These are phyloP conservation scores for Syncephalastrum racemosum DNA, from an alignment of 371 early-diverging fungal species.

Conservation along the genomic window DNA sequence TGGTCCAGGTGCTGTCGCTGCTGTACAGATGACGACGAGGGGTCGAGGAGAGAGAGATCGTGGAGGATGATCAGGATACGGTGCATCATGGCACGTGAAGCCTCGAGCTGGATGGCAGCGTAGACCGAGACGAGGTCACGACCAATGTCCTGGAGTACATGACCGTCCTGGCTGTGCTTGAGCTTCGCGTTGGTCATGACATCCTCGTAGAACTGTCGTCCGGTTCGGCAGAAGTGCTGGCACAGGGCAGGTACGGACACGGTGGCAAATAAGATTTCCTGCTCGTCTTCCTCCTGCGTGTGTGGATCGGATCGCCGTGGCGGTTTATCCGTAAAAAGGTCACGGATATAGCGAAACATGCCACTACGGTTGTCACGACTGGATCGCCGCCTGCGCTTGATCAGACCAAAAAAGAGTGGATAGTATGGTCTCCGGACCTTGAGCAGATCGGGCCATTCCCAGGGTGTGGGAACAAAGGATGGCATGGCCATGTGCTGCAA, in stretches of 20 bases:
- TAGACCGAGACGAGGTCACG: slow-evolving; percentile 19
- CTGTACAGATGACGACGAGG: too few relatives aligned
- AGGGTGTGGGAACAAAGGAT: slow-evolving; percentile 26
- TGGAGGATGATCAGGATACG: slow-evolving; percentile 19
- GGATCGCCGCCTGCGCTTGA: slow-evolving; percentile 10
- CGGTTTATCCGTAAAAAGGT: not conserved
- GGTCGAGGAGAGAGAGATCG: slow-evolving; percentile 14
- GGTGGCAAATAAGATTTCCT: slow-evolving; percentile 12
- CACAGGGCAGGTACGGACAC: slow-evolving; percentile 18
- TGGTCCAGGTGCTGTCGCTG: too few relatives aligned
- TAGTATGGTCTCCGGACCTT: slow-evolving; percentile 23
- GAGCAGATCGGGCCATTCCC: slow-evolving; percentile 31
- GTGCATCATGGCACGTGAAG: slow-evolving; percentile 19
- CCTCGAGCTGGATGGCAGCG: slow-evolving; percentile 17
- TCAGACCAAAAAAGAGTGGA: slow-evolving; percentile 23
- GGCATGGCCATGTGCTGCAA: slow-evolving; percentile 21
- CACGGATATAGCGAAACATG: not conserved
- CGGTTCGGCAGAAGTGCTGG: slow-evolving; percentile 16
- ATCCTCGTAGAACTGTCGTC: slow-evolving; percentile 24
- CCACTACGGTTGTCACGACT: not conserved
- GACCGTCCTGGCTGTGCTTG: slow-evolving; percentile 13
- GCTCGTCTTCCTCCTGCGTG: not conserved
- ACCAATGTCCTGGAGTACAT: slow-evolving; percentile 17
- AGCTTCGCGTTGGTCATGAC: slow-evolving; percentile 13
- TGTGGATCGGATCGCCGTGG: not conserved